phyloP scores from a whole-genome alignment of 225 moss, liverwort and hornwort genomes.

The Straminergon stramineum region DNA sequence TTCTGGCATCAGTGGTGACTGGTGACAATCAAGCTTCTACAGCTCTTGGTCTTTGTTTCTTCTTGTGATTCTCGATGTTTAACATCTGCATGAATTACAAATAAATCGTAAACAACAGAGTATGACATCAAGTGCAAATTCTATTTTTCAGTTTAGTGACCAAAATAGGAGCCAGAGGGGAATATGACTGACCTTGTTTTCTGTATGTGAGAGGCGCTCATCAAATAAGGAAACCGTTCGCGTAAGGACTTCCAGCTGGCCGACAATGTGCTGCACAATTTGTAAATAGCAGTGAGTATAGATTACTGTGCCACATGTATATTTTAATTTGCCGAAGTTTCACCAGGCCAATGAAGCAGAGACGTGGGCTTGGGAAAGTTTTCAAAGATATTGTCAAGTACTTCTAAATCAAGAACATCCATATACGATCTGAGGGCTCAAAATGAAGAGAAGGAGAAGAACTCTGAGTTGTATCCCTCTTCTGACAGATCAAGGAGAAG shows the following conservation, averaged over 20 bases:
- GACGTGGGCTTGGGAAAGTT: neutral
- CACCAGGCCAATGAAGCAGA: neutral
- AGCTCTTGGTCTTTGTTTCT: slow-evolving; percentile 6
- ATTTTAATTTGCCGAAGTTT: neutral
- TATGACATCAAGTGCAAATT: neutral
- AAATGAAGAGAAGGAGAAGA: neutral
- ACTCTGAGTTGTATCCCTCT: neutral
- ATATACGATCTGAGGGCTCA: neutral
- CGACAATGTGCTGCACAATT: slow-evolving; percentile 55
- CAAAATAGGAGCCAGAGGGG: neutral
- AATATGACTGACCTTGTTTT: slow-evolving; percentile 55
- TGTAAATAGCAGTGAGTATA: neutral
- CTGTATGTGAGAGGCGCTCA: slow-evolving; percentile 65
- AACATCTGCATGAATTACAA: slow-evolving; percentile 12
- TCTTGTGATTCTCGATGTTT: slow-evolving; percentile 3
- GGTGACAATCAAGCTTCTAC: neutral
- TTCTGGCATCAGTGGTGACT: neutral
- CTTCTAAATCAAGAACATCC: neutral
- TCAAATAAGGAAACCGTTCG: slow-evolving; percentile 60
- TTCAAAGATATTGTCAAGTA: neutral
- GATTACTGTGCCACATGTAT: neutral
- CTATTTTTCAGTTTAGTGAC: neutral
- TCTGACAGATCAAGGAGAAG: neutral
- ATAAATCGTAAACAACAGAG: neutral
- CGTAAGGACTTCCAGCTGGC: slow-evolving; percentile 62